Conservation (phyloP, 768 basidiomycete genomes). For the Candolleomyces eurysporus region DNA sequence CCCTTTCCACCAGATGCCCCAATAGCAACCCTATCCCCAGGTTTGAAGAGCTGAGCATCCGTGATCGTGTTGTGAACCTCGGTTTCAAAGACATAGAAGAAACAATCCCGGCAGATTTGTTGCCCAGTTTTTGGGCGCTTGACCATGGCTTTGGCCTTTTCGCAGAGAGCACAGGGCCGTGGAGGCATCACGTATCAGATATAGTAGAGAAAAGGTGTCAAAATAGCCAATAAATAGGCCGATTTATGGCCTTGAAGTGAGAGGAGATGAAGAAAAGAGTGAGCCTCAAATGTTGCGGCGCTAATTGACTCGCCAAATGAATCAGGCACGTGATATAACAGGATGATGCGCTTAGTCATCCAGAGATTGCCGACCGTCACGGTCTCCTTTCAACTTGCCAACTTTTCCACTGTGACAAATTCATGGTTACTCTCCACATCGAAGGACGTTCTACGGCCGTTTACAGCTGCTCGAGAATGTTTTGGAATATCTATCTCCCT, state of each 20-base stretch:
- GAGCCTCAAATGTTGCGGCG: too few relatives aligned
- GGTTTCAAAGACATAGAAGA: constrained; percentile 96
- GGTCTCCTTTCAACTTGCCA: too few relatives aligned
- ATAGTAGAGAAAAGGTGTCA: neutral
- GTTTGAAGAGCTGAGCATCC: constrained; percentile 77
- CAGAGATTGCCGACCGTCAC: too few relatives aligned
- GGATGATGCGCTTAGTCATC: too few relatives aligned
- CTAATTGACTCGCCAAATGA: too few relatives aligned
- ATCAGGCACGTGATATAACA: too few relatives aligned
- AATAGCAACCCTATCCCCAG: constrained; percentile 92
- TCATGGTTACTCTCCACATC: too few relatives aligned
- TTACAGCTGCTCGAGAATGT: too few relatives aligned
- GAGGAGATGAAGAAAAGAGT: neutral
- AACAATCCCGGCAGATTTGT: constrained; percentile 94
- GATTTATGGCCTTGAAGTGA: neutral
- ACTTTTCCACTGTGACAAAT: too few relatives aligned
- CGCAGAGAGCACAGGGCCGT: constrained; percentile 74
- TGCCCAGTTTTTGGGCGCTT: constrained; percentile 97
- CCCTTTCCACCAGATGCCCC: constrained; percentile 99
- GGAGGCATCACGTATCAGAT: constrained; percentile 63
- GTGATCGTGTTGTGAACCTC: constrained; percentile 97
- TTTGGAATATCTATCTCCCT: too few relatives aligned
- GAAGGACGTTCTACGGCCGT: too few relatives aligned
- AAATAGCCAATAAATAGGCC: neutral
- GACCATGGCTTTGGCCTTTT: constrained; percentile 76